These are phyloP conservation scores for Boehmeria nivea DNA, from an alignment of 306 rosid species.

Conservation along the genomic window DNA sequence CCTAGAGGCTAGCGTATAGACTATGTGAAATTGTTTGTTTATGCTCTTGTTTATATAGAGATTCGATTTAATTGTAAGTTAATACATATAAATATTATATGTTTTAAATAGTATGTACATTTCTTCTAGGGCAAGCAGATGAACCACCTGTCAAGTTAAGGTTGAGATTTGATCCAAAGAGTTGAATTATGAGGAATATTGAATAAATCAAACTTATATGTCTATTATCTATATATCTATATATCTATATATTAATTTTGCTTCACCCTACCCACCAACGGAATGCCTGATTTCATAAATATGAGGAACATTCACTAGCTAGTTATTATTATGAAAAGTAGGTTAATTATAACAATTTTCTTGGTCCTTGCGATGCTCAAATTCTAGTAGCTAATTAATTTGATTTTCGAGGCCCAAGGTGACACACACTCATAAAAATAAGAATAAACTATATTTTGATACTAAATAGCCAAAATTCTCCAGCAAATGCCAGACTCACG, in stretches of 20 bases:
- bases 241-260: background rate
- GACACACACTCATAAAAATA: slow-evolving; percentile 5
- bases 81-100: background rate
- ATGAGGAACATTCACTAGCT: slow-evolving; percentile 15
- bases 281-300: slow-evolving; percentile 18
- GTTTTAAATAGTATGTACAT: background rate
- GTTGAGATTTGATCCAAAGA: slow-evolving; percentile 17
- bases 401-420: slow-evolving; percentile 27
- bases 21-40: too few relatives aligned
- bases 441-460: background rate
- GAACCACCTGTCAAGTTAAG: slow-evolving; percentile 13
- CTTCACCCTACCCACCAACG: slow-evolving; percentile 15
- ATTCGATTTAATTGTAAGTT: background rate
- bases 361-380: background rate
- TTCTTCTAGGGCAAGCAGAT: slow-evolving; percentile 1
- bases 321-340: slow-evolving; percentile 3
- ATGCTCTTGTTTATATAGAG: background rate
- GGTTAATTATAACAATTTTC: background rate
- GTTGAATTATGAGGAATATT: slow-evolving; percentile 1
- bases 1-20: background rate
- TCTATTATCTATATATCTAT: background rate
- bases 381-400: slow-evolving; percentile 4
- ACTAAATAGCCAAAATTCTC: slow-evolving; percentile 45
- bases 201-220: background rate
- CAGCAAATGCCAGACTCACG: slow-evolving; percentile 54